phyloP scores from a whole-genome alignment of 2,329 filamentous ascomycete genomes.

The Clonostachys byssicola region DNA sequence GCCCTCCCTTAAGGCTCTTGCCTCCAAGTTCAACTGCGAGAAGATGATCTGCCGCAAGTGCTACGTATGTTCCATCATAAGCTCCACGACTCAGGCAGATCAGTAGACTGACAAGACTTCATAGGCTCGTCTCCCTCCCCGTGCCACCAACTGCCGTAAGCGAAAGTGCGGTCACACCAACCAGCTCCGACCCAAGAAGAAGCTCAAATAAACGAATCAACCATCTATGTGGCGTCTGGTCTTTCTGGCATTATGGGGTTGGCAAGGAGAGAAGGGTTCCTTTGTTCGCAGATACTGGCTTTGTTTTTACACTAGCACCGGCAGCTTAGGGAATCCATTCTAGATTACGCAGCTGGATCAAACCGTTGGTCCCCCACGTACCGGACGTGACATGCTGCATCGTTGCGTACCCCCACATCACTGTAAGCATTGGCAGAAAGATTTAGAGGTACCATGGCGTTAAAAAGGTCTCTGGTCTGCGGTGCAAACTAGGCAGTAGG shows the following conservation, averaged over 20 bases:
- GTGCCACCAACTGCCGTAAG: constrained; percentile 99
- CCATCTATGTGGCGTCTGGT: constrained; percentile 38
- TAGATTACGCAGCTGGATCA: constrained; percentile 3
- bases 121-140: constrained; percentile 81
- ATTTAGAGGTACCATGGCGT: too few species aligned
- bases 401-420: too few species aligned
- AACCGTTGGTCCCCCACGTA: background rate
- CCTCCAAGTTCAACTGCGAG: constrained; percentile 99
- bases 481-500: too few species aligned
- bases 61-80: constrained; percentile 66
- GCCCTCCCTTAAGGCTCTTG: constrained; percentile 96
- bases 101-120: constrained; percentile 7
- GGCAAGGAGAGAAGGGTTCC: constrained; percentile 21
- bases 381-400: background rate
- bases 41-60: constrained; percentile 99
- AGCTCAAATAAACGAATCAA: constrained; percentile 70
- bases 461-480: too few species aligned
- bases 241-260: constrained; percentile 27
- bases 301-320: constrained; percentile 36
- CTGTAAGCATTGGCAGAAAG: too few species aligned
- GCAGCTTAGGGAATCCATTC: constrained; percentile 29
- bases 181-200: constrained; percentile 99
- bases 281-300: constrained; percentile 26
- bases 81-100: background rate
- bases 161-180: constrained; percentile 99